A percentile compares a stretch with the other conserved stretches of the same genome.
These are phyloP conservation scores for Rhodotorula paludigena DNA, from an alignment of 768 basidiomycete genomes.

Conservation along the genomic window DNA sequence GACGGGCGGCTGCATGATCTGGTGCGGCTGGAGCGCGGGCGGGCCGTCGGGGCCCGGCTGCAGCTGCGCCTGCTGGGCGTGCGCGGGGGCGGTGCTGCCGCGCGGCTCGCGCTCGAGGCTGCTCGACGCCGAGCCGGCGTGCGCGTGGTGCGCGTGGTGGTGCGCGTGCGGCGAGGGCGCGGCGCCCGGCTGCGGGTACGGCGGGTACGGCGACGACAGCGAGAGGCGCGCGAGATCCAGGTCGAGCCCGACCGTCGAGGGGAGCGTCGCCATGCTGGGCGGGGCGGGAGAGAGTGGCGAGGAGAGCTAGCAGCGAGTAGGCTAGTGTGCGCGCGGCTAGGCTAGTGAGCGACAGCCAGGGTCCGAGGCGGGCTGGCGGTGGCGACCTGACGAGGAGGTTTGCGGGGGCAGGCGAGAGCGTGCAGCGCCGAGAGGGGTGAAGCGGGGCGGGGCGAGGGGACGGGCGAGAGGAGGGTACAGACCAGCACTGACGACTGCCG, in stretches of 20 bases:
- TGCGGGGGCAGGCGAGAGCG: background rate
- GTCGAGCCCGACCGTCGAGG: constrained; percentile 1
- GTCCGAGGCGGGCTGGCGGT: background rate
- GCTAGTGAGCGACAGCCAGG: background rate
- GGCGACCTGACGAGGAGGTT: background rate
- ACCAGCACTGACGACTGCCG: background rate
- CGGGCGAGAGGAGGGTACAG: no score
- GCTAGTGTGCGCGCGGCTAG: background rate
- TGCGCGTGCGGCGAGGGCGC: background rate
- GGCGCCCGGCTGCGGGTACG: background rate
- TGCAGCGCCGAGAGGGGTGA: background rate
- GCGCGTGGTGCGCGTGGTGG: background rate
- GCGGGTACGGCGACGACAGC: constrained; percentile 4
- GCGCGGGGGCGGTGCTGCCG: background rate
- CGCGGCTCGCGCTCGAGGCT: background rate
- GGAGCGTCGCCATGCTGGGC: background rate
- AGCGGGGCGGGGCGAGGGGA: background rate
- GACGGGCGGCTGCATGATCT: constrained; percentile 33
- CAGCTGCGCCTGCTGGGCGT: background rate
- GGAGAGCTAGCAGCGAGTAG: background rate
- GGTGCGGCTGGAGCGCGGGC: constrained; percentile 26
- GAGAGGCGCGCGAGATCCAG: constrained; percentile 14
- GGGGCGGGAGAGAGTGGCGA: background rate
- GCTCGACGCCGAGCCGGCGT: background rate
- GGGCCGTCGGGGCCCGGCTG: background rate